Base-by-base conservation (phyloP, 2,329 filamentous ascomycete genomes). In the Nemania sp. region DNA sequence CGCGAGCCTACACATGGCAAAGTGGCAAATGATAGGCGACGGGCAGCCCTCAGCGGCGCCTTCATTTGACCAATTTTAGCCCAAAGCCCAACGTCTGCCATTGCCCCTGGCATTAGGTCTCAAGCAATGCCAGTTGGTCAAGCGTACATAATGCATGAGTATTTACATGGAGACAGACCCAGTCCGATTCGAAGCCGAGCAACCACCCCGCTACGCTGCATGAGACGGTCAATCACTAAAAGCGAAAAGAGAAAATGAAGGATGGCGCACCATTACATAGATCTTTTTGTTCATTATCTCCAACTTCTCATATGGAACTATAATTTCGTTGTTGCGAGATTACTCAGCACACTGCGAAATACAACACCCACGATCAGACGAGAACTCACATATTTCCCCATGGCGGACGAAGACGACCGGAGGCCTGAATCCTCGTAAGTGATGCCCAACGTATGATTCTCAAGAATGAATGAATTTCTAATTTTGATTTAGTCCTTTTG, bases 381-480 rank as follows among this genome's bases (percentile, higher is more conserved):
- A 59, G 57, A 67, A 32, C 64, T 61, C 45, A 49, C 56, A 2
- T 57, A 64, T 8, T 57, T 64, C 24, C 35, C 27, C 5, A 70
- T 67, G 64, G 61, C 67, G 3, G 61, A 64, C 47, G 60, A 62
- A 29, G 57, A 29, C 4, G 67, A 69, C 24, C 49, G 24, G 54
- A 64, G 67, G 38, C 67, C 64, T 5, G 47, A 62, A 18, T 56
- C 54, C 6, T 70, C 67, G 67, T 70, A 67, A 2, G 67, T 62
- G 22, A 52, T 49, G 6, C 7, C 15, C 22, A 11, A 27, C 6
- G 13, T 27, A 29, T 11, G 24, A 27, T 45, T 2, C 18, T 22
- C 52, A 27, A 0, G 27, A 24, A 29, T 22, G 27, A 24, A 29
- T 22, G 5, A 15, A 13, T 49, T 26, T 32, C 64, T 70, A 22